These are phyloP conservation scores for Fusarium mundagurra DNA, from an alignment of 2,329 filamentous ascomycete genomes.

Conservation along the genomic window DNA sequence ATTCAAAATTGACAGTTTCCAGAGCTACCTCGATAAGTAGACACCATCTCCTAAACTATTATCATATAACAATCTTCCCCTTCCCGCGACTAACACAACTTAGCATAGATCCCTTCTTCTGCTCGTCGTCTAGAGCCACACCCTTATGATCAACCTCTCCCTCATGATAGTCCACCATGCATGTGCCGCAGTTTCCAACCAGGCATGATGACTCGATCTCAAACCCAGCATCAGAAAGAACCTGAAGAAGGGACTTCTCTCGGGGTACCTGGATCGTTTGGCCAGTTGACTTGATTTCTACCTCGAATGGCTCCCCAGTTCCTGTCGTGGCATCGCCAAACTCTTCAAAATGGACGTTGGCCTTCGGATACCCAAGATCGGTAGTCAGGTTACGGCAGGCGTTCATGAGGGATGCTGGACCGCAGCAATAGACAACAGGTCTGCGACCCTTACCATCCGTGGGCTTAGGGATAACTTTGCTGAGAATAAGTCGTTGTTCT, in stretches of 20 bases:
- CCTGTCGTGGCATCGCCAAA: slow-evolving; percentile 16
- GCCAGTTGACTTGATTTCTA: slow-evolving; percentile 4
- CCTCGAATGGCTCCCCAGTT: slow-evolving; percentile 25
- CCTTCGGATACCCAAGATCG: not conserved
- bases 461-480: not conserved
- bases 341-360: slow-evolving; percentile 14
- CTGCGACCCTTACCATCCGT: not conserved
- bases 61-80: slow-evolving; percentile 9
- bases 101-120: slow-evolving; percentile 18
- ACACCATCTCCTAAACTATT: fast-evolving
- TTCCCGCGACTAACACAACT: slow-evolving; percentile 29
- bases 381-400: not conserved
- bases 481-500: not conserved
- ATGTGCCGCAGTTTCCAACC: slow-evolving; percentile 29
- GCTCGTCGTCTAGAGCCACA: slow-evolving; percentile 21
- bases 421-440: slow-evolving; percentile 11
- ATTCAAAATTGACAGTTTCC: not conserved
- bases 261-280: not conserved
- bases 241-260: slow-evolving; percentile 21
- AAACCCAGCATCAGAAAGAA: slow-evolving; percentile 17
- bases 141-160: slow-evolving; percentile 27
- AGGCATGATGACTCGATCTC: slow-evolving; percentile 27
- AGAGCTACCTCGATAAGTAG: not conserved
- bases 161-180: slow-evolving; percentile 21
- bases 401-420: slow-evolving; percentile 1